A percentile compares a stretch with the other conserved stretches of the same genome.
Evolutionary conservation across 495 filamentous ascomycete species (phyloP).

Genomic region (Penicillium paxilli): DNA sequence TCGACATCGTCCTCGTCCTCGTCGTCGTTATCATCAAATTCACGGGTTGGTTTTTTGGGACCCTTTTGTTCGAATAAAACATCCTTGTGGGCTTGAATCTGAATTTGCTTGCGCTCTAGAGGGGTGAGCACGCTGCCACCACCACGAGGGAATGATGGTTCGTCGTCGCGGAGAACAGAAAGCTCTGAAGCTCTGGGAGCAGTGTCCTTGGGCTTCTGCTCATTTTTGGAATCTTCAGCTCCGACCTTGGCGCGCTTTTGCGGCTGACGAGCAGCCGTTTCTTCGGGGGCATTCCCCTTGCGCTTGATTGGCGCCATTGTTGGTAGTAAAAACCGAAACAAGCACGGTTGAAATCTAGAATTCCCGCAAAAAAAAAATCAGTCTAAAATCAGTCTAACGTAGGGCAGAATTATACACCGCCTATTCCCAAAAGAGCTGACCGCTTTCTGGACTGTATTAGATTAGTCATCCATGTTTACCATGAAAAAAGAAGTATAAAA

Average conservation of each 20-base stretch:
- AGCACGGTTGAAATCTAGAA: slow-evolving; percentile 24
- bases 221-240: slow-evolving; percentile 38
- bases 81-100: slow-evolving; percentile 88
- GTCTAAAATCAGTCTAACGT: slow-evolving; percentile 35
- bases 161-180: slow-evolving; percentile 69
- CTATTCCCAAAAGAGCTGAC: slow-evolving; percentile 4
- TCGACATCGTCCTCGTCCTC: slow-evolving; percentile 40
- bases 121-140: slow-evolving; percentile 89
- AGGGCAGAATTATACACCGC: slow-evolving; percentile 28
- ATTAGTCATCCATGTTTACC: not conserved
- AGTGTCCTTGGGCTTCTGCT: slow-evolving; percentile 32
- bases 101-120: slow-evolving; percentile 93
- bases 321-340: slow-evolving; percentile 29
- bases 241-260: slow-evolving; percentile 50
- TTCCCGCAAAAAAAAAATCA: slow-evolving; percentile 34
- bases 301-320: slow-evolving; percentile 56
- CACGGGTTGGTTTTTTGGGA: slow-evolving; percentile 45
- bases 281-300: slow-evolving; percentile 46
- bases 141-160: slow-evolving; percentile 87
- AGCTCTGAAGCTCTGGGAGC: slow-evolving; percentile 42
- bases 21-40: slow-evolving; percentile 43
- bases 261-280: slow-evolving; percentile 37
- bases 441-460: not conserved
- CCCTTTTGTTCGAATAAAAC: slow-evolving; percentile 86
- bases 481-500: not conserved